A percentile compares a stretch with the other conserved stretches of the same genome.
Conservation (phyloP, 1,139 yeast species). For the Diutina ranongensis region DNA sequence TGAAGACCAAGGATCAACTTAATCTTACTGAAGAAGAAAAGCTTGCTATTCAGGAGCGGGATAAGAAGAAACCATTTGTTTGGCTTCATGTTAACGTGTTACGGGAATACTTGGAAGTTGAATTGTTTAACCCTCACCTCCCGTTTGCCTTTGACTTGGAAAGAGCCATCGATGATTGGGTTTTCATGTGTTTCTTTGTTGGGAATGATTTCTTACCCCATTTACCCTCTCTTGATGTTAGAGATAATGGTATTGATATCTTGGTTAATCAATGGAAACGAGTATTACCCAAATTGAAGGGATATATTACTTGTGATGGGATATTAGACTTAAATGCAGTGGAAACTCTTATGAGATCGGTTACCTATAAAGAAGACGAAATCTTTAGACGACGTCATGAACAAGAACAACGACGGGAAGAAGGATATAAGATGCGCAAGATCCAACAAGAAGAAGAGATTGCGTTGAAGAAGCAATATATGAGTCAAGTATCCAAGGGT, state of each 20-base stretch:
- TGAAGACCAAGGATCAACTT: slow-evolving; percentile 31
- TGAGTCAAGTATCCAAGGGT: slow-evolving; percentile 40
- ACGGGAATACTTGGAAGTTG: slow-evolving; percentile 84
- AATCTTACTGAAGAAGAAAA: background rate
- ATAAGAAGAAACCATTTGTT: slow-evolving; percentile 33
- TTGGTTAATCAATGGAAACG: slow-evolving; percentile 80
- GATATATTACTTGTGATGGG: slow-evolving; percentile 79
- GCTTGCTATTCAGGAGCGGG: slow-evolving; percentile 51
- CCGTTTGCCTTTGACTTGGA: slow-evolving; percentile 77
- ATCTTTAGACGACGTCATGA: slow-evolving; percentile 70
- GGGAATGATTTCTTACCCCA: slow-evolving; percentile 99
- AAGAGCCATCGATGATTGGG: slow-evolving; percentile 82
- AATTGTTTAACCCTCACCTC: slow-evolving; percentile 58
- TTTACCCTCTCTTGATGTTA: slow-evolving; percentile 84
- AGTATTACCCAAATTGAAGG: slow-evolving; percentile 63
- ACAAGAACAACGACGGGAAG: slow-evolving; percentile 55
- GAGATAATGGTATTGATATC: slow-evolving; percentile 92
- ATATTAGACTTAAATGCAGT: slow-evolving; percentile 65
- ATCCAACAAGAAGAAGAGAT: slow-evolving; percentile 30
- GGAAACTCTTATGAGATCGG: slow-evolving; percentile 58
- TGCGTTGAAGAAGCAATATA: slow-evolving; percentile 14
- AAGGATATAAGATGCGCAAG: slow-evolving; percentile 42
- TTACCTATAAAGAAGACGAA: slow-evolving; percentile 67
- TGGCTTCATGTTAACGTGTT: slow-evolving; percentile 76
- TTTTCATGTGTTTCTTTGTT: slow-evolving; percentile 83